phyloP scores from a whole-genome alignment of 2,329 filamentous ascomycete species.

The Fusarium sp. region DNA sequence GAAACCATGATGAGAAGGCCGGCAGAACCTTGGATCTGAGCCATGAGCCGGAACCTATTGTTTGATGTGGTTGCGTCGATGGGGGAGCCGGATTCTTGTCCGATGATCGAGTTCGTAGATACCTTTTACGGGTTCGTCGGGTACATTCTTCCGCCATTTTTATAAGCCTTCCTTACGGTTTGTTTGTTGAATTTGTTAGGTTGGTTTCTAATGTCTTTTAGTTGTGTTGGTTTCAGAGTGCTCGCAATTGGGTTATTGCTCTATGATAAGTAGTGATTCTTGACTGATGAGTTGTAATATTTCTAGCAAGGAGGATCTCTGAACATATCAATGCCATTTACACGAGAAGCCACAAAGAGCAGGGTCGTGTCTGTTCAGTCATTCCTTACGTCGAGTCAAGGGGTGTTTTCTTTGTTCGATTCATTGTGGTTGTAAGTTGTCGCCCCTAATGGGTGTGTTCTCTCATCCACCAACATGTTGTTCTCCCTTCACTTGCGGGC shows the following conservation, averaged over 20 bases:
- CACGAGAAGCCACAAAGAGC: not conserved
- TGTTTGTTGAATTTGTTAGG: not conserved
- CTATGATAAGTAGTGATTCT: not conserved
- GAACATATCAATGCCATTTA: not conserved
- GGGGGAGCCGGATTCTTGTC: not conserved
- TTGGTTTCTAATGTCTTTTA: not conserved
- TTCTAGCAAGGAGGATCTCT: not conserved
- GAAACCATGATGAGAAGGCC: slow-evolving; percentile 30
- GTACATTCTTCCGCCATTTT: slow-evolving; percentile 6
- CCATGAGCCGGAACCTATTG: slow-evolving; percentile 7
- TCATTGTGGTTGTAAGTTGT: not conserved
- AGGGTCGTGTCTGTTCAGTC: not conserved
- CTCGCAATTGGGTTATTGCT: not conserved
- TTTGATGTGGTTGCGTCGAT: not conserved
- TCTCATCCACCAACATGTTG: not conserved
- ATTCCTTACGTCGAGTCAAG: not conserved
- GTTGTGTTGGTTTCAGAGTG: not conserved
- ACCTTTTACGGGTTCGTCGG: slow-evolving; percentile 3
- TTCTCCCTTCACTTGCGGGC: not conserved
- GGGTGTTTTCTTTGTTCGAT: not conserved
- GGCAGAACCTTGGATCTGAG: slow-evolving; percentile 18
- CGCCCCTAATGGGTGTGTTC: not conserved
- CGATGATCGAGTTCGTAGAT: slow-evolving; percentile 19
- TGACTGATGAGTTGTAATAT: not conserved
- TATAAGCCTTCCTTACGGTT: not conserved